A percentile compares a stretch with the other conserved stretches of the same genome.
Evolutionary conservation across 2,329 filamentous ascomycete genomes (phyloP).

Genomic region (Fusarium sp.): DNA sequence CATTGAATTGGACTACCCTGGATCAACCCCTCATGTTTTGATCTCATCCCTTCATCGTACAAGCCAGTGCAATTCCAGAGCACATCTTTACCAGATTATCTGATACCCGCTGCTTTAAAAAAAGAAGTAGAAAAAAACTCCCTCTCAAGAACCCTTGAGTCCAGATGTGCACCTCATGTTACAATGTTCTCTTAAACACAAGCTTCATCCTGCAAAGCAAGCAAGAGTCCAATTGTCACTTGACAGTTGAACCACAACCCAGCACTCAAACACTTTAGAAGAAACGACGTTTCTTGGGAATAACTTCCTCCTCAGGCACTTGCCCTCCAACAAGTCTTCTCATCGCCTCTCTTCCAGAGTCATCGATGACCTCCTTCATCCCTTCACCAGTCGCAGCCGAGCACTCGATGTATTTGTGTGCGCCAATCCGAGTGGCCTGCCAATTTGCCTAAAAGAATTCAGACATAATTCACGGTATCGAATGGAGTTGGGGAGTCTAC

Average conservation of each 20-base stretch:
- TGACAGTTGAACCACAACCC: not conserved
- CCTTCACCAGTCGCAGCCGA: slow-evolving; percentile 52
- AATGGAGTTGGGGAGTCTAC: fast-evolving
- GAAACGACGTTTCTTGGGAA: slow-evolving; percentile 28
- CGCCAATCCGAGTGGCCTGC: slow-evolving; percentile 47
- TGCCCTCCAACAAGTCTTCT: slow-evolving; percentile 24
- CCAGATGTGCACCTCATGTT: not conserved
- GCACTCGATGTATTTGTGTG: slow-evolving; percentile 48
- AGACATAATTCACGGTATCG: fast-evolving
- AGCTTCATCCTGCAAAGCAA: not conserved
- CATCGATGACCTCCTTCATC: slow-evolving; percentile 46
- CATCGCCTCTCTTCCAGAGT: slow-evolving; percentile 40
- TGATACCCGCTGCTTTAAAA: not conserved
- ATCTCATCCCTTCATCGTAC: not conserved
- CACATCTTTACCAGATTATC: not conserved
- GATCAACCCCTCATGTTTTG: not conserved
- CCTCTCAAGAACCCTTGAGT: not conserved
- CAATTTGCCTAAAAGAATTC: slow-evolving; percentile 44
- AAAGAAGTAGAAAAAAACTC: not conserved
- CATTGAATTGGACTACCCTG: not conserved
- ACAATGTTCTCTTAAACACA: not conserved
- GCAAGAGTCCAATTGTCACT: not conserved
- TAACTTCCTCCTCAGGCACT: slow-evolving; percentile 1
- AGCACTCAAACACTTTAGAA: slow-evolving; percentile 1
- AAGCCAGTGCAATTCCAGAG: not conserved